phyloP scores from a whole-genome alignment of 1,284 basidiomycete genomes.

The Chiua sp. region DNA sequence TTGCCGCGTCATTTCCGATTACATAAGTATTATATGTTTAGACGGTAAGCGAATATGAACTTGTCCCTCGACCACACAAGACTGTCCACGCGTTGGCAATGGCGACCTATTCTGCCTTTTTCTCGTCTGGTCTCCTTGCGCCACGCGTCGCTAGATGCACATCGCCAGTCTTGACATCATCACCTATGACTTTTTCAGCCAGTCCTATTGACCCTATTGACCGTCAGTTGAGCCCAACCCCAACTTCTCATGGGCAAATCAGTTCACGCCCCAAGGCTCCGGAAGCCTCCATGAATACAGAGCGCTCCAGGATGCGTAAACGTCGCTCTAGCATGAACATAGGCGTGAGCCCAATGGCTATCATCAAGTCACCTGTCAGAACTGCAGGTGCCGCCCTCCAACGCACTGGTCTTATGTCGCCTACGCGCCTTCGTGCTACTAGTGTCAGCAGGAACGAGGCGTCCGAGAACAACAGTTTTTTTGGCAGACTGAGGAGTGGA shows the following conservation, averaged over 20 bases:
- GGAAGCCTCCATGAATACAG: conserved; percentile 10
- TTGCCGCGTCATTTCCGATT: conserved; percentile 8
- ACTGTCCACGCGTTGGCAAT: conserved; percentile 27
- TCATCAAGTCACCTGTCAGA: conserved; percentile 56
- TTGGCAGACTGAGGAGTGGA: conserved; percentile 54
- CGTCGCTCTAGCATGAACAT: conserved; percentile 62
- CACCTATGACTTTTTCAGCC: conserved; percentile 37
- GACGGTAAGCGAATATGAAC: conserved; percentile 24
- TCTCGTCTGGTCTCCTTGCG: conserved; percentile 65
- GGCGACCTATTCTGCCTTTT: conserved; percentile 61
- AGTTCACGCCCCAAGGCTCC: conserved; percentile 13
- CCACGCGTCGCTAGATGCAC: conserved; percentile 36
- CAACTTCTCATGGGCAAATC: conserved; percentile 33
- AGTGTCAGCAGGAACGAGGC: conserved; percentile 41
- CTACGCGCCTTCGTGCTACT: conserved; percentile 47
- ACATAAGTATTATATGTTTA: conserved; percentile 23
- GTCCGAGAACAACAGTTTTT: conserved; percentile 42
- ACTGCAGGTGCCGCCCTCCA: conserved; percentile 52
- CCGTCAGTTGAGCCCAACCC: conserved; percentile 38
- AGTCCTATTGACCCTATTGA: conserved; percentile 43
- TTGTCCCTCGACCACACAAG: neutral
- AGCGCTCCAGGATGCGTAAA: conserved; percentile 45
- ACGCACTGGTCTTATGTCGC: conserved; percentile 43
- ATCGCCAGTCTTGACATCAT: conserved; percentile 40
- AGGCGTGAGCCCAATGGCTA: conserved; percentile 48